Evolutionary conservation across 169 alveolate species (phyloP), one percentile per base, ranked within the genome.

Genomic region (Perkinsus chesapeaki): DNA sequence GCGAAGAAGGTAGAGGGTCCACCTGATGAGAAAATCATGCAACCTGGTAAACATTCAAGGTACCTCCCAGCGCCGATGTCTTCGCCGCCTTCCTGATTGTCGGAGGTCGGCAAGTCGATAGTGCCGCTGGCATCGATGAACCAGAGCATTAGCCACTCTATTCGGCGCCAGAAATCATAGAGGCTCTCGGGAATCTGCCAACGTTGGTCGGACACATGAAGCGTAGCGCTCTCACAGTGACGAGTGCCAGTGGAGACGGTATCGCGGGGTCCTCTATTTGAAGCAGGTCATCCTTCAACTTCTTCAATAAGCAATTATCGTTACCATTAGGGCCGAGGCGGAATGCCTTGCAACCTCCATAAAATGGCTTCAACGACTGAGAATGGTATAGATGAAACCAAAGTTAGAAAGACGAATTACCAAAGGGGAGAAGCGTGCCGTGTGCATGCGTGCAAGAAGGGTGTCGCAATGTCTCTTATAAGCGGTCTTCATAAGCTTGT

Each of bases 381-480:
- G 1, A 60, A 27, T 20, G 82, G 82, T n/a, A n/a, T n/a, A 60
- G 82, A 1, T 34, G 12, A 7, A 27, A 7, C 82, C 12, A 7
- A 12, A 60, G 36, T 60, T 27, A 1, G 37, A 7, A 60, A 20
- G 36, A 16, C 31, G 36, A 16, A 23, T 60, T 60, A 60, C 82
- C 31, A 60, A 16, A 60, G 82, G 82, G 3, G 82, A 60, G 23
- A 60, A 60, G 82, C 82, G 82, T 20, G 82, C 82, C 82, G 82
- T 60, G 82, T 60, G 82, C 82, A 60, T 60, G 82, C 82, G 82
- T 60, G 82, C 82, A 60, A 60, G 82, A 60, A 60, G 82, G 31
- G 82, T 60, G 27, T 60, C 82, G 27, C 82, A 60, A 60, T 60
- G 82, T 9, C 82, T 27, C 82, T 60, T 60, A 34, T 60, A 60